Evolutionary conservation across 2,329 filamentous ascomycete genomes (phyloP).

Genomic region (Periconia sp.): DNA sequence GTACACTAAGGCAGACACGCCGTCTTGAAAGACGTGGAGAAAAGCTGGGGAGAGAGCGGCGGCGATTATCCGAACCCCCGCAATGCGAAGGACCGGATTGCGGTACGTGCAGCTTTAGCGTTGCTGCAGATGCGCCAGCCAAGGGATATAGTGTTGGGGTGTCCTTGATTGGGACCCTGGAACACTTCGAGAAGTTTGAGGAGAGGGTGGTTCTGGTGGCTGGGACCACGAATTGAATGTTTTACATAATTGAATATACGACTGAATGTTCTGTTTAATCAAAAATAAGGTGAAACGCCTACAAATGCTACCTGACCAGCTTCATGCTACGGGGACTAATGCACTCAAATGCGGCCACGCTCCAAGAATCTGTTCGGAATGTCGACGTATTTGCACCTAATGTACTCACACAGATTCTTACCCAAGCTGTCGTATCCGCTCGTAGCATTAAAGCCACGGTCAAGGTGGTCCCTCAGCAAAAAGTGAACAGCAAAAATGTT

Average conservation of each 20-base stretch:
- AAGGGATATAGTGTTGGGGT: no score
- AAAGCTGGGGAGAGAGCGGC: slow-evolving; percentile 1
- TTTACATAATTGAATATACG: no score
- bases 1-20: not conserved
- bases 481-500: slow-evolving; percentile 31
- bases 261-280: not conserved
- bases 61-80: slow-evolving; percentile 9
- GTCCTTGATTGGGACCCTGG: no score
- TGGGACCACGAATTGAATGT: not conserved
- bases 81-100: not conserved
- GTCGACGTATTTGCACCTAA: slow-evolving; percentile 23
- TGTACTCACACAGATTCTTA: slow-evolving; percentile 29
- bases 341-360: slow-evolving; percentile 17
- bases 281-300: slow-evolving; percentile 1
- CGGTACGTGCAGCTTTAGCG: slow-evolving; percentile 1
- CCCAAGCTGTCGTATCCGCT: slow-evolving; percentile 25
- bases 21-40: slow-evolving; percentile 1
- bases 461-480: slow-evolving; percentile 27
- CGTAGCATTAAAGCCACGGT: slow-evolving; percentile 26
- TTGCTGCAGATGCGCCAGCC: not conserved
- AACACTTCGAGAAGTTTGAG: no score
- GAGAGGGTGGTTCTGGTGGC: no score
- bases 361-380: slow-evolving; percentile 28
- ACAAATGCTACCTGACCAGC: slow-evolving; percentile 2
- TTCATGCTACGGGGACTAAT: not conserved